Conservation (phyloP, 2,329 filamentous ascomycete species). For the Aaosphaeria pasadenensis region DNA sequence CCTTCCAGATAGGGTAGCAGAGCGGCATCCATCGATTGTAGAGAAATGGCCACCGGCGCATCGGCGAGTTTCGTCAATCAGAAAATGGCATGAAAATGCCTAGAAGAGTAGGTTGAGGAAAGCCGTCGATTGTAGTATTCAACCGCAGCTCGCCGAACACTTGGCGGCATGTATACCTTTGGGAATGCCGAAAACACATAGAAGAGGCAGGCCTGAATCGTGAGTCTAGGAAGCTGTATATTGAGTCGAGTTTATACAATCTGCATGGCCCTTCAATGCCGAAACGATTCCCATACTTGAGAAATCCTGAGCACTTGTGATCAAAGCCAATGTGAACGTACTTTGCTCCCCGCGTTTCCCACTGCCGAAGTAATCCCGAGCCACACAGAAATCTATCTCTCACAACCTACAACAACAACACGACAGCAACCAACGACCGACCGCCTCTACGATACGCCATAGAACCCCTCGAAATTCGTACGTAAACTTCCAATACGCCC, state of each 20-base stretch:
- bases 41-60: too few species aligned
- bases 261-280: background rate
- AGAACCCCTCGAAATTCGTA: slow-evolving; percentile 4
- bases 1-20: too few species aligned
- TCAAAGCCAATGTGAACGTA: background rate
- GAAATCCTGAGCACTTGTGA: background rate
- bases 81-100: background rate
- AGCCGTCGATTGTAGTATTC: background rate
- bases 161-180: background rate
- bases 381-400: slow-evolving; percentile 20
- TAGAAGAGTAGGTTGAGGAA: background rate
- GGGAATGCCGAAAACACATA: too few species aligned
- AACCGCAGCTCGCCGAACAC: background rate
- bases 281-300: background rate
- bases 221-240: too few species aligned
- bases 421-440: slow-evolving; percentile 26
- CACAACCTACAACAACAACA: slow-evolving; percentile 15
- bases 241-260: background rate
- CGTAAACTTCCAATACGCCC: background rate
- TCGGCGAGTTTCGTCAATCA: too few species aligned
- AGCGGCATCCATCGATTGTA: too few species aligned
- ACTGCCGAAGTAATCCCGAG: slow-evolving; percentile 14
- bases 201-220: too few species aligned
- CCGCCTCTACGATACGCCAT: slow-evolving; percentile 21
- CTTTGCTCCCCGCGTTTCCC: background rate